These are phyloP conservation scores for Trametes villosa DNA, from an alignment of 768 basidiomycete genomes.

Conservation along the genomic window DNA sequence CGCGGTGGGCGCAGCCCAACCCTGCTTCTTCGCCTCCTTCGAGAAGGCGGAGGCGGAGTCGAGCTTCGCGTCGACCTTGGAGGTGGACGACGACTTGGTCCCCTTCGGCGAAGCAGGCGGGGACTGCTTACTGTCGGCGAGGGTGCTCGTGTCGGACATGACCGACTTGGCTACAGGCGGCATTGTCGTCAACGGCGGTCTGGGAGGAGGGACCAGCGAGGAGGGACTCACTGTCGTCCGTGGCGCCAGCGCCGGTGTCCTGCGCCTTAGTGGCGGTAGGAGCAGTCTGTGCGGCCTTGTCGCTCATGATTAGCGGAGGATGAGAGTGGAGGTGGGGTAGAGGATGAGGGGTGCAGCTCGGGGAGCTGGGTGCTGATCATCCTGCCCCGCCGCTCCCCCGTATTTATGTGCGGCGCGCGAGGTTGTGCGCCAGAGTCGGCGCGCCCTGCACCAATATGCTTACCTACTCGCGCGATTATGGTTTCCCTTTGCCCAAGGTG, in stretches of 20 bases:
- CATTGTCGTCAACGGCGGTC: not conserved
- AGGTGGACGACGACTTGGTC: not conserved
- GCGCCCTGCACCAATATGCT: too few relatives aligned
- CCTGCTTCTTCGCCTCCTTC: slow-evolving; percentile 1
- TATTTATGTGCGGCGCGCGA: not conserved
- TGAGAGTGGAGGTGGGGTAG: not conserved
- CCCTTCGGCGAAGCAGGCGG: not conserved
- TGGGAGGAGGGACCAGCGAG: not conserved
- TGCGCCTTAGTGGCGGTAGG: not conserved
- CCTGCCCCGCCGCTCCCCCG: too few relatives aligned
- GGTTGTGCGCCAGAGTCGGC: too few relatives aligned
- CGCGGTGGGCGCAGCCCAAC: slow-evolving; percentile 6
- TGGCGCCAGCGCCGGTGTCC: not conserved
- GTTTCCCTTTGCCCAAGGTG: too few relatives aligned
- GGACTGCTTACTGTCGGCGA: not conserved
- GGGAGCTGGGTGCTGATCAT: not conserved
- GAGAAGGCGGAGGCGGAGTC: slow-evolving; percentile 8
- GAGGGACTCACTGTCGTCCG: not conserved
- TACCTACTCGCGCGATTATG: too few relatives aligned
- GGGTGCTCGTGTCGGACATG: not conserved
- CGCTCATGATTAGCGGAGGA: not conserved
- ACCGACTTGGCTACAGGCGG: not conserved
- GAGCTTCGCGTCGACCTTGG: not conserved
- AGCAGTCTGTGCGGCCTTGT: not conserved
- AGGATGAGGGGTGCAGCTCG: not conserved